These are phyloP conservation scores for Populus hybrid DNA, from an alignment of 441 rosid genomes.

Conservation along the genomic window DNA sequence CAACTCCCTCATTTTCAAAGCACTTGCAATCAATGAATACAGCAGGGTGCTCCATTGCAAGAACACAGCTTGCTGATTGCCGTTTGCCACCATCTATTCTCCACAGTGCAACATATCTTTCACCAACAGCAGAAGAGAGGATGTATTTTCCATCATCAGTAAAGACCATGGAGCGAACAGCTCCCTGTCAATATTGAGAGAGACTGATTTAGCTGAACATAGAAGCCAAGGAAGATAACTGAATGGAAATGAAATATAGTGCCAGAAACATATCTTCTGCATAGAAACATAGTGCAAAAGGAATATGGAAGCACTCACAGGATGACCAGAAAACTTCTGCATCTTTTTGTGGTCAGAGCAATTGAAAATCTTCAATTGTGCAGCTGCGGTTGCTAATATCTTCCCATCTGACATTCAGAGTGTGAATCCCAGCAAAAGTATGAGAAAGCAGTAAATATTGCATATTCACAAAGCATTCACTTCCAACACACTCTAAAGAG, in stretches of 20 bases:
- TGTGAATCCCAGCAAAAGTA: slow-evolving; percentile 17
- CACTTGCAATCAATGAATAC: slow-evolving; percentile 70
- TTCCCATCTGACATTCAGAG: slow-evolving; percentile 61
- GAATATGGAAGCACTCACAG: slow-evolving; percentile 59
- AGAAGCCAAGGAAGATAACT: background rate
- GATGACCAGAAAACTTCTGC: slow-evolving; percentile 93
- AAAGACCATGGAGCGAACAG: slow-evolving; percentile 73
- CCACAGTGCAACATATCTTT: slow-evolving; percentile 85
- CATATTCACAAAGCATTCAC: background rate
- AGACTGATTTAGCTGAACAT: slow-evolving; percentile 12
- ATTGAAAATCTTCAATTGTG: slow-evolving; percentile 68
- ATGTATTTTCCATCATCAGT: slow-evolving; percentile 72
- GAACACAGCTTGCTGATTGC: slow-evolving; percentile 86
- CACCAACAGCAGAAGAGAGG: slow-evolving; percentile 80
- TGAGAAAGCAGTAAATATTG: slow-evolving; percentile 6
- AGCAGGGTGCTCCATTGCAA: slow-evolving; percentile 95
- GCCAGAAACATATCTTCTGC: background rate
- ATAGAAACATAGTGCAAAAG: background rate
- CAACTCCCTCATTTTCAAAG: slow-evolving; percentile 38
- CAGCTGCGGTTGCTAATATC: slow-evolving; percentile 74
- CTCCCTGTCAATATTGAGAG: slow-evolving; percentile 50
- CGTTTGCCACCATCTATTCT: slow-evolving; percentile 64
- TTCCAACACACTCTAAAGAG: background rate
- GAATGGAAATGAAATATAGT: slow-evolving; percentile 9
- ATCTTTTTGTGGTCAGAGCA: slow-evolving; percentile 74